Evolutionary conservation across 805 yeast species (phyloP).

Genomic region (Teunomyces kruisii): DNA sequence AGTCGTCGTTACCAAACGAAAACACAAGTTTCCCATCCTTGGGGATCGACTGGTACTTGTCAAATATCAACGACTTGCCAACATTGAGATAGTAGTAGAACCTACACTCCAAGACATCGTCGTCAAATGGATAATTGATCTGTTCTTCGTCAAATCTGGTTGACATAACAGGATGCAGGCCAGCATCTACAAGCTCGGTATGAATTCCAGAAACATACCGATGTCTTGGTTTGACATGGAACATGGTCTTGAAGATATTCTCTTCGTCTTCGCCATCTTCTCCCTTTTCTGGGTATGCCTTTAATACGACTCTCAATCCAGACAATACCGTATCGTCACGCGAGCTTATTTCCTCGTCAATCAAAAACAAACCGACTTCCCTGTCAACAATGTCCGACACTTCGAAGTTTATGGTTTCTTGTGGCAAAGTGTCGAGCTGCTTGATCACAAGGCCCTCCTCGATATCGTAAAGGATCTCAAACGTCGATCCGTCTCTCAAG

Average conservation of each 20-base stretch:
- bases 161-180: constrained; percentile 37
- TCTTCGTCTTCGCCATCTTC: constrained; percentile 14
- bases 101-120: constrained; percentile 29
- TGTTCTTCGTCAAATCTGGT: constrained; percentile 11
- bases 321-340: constrained; percentile 35
- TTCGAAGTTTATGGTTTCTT: background rate
- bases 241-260: constrained; percentile 33
- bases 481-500: background rate
- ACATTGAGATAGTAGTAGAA: constrained; percentile 33
- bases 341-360: constrained; percentile 26
- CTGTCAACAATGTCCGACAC: constrained; percentile 11
- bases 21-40: constrained; percentile 20
- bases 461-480: constrained; percentile 1
- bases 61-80: constrained; percentile 34
- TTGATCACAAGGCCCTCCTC: background rate
- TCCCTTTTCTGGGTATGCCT: constrained; percentile 8
- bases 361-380: constrained; percentile 39
- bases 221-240: constrained; percentile 43
- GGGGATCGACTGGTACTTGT: constrained; percentile 36
- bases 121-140: constrained; percentile 15
- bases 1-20: constrained; percentile 32
- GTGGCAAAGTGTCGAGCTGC: background rate
- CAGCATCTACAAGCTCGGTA: constrained; percentile 20
- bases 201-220: constrained; percentile 11
- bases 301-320: constrained; percentile 34